Evolutionary conservation across 306 rosid genomes (phyloP).

Genomic region (Ormosia emarginata): DNA sequence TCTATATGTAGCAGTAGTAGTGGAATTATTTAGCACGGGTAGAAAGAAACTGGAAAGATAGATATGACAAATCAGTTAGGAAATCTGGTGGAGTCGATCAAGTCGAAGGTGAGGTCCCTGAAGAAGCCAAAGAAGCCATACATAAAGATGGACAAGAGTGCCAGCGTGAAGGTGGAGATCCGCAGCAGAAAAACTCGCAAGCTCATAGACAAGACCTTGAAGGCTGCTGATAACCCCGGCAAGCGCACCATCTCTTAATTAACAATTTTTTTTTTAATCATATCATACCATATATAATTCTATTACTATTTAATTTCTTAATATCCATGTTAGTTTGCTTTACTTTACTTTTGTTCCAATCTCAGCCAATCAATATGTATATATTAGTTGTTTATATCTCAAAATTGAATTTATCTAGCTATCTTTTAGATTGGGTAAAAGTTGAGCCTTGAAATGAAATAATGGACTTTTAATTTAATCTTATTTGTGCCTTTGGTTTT

Average conservation of each 20-base stretch:
- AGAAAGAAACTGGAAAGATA: no score
- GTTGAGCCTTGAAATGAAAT: no score
- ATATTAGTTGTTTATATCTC: no score
- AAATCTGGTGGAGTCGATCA: conserved; percentile 69
- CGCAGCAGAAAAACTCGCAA: conserved; percentile 85
- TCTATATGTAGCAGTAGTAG: no score
- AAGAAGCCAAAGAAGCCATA: conserved; percentile 64
- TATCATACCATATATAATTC: background rate
- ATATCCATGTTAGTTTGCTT: no score
- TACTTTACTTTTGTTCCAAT: background rate
- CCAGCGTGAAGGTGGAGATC: conserved; percentile 89
- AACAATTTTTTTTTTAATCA: background rate
- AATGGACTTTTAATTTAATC: no score
- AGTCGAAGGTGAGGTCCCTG: conserved; percentile 54
- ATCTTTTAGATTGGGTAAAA: no score
- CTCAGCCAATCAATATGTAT: background rate
- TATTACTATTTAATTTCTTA: no score
- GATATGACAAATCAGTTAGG: conserved; percentile 64
- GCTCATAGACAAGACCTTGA: conserved; percentile 79
- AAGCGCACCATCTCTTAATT: conserved; percentile 22
- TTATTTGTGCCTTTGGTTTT: no score
- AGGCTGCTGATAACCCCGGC: conserved; percentile 69
- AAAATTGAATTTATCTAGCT: no score
- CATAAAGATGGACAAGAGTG: conserved; percentile 87
- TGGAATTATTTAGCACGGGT: no score